Conservation (phyloP, 1,284 basidiomycete genomes). For the Puccinia triticina region DNA sequence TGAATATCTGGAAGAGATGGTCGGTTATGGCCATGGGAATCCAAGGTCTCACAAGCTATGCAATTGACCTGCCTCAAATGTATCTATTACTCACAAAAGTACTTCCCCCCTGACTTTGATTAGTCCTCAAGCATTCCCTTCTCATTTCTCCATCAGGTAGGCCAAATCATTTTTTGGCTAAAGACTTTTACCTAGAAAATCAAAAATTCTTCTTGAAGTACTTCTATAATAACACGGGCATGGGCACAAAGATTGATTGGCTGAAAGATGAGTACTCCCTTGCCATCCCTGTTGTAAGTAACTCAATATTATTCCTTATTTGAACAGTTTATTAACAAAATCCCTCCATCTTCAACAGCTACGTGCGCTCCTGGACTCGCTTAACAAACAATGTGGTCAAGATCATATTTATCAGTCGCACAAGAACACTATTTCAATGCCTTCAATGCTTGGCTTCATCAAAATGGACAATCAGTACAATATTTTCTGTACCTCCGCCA, state of each 20-base stretch:
- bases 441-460: not conserved
- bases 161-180: not conserved
- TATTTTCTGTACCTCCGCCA: not conserved
- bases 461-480: not conserved
- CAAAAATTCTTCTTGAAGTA: not conserved
- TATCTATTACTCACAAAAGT: too few relatives aligned
- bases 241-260: not conserved
- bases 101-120: not conserved
- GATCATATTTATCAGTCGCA: not conserved
- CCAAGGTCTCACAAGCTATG: too few relatives aligned
- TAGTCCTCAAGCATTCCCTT: not conserved
- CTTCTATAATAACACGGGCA: not conserved
- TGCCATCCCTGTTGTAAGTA: not conserved
- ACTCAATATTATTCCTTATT: too few relatives aligned
- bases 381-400: not conserved
- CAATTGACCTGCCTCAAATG: too few relatives aligned
- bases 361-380: not conserved
- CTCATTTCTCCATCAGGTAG: conserved; percentile 2
- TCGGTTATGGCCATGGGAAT: too few relatives aligned
- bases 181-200: not conserved
- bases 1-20: too few relatives aligned
- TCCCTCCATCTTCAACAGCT: not conserved
- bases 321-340: too few relatives aligned
- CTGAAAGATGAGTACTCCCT: not conserved
- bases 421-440: not conserved